Evolutionary conservation across 2,329 filamentous ascomycete species (phyloP).

Genomic region (Cercospora brassicicola): DNA sequence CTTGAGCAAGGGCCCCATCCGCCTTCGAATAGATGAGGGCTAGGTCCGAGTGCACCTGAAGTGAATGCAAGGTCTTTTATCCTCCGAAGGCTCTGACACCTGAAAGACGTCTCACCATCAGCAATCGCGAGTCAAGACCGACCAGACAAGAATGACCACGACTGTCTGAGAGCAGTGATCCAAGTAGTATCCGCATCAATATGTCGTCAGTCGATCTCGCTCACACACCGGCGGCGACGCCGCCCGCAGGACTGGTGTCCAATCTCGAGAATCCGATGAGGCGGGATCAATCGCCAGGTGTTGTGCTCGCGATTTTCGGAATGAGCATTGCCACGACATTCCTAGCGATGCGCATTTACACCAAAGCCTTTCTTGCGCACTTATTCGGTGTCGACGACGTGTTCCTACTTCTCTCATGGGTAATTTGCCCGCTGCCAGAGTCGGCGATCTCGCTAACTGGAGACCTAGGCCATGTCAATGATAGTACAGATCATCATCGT

Average conservation of each 20-base stretch:
- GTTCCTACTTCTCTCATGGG: constrained; percentile 19
- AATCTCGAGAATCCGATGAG: constrained; percentile 17
- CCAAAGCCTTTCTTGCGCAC: constrained; percentile 21
- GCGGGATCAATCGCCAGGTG: constrained; percentile 7
- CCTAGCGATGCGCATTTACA: constrained; percentile 19
- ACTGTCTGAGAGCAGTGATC: neutral
- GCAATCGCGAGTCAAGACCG: neutral
- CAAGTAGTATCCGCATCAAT: neutral
- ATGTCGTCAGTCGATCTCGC: constrained; percentile 14
- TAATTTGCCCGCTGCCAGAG: neutral
- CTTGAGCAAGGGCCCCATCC: neutral
- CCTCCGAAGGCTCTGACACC: neutral
- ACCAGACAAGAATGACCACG: neutral
- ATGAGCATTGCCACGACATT: constrained; percentile 21
- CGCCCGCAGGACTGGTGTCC: constrained; percentile 18
- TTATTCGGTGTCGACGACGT: constrained; percentile 24
- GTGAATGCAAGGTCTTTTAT: neutral
- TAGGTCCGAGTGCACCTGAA: neutral
- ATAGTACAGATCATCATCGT: constrained; percentile 19
- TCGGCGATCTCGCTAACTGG: neutral
- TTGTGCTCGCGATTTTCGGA: constrained; percentile 17
- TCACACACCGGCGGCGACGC: constrained; percentile 14
- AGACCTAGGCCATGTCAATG: constrained; percentile 16
- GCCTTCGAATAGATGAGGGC: neutral
- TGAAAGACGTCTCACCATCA: neutral